Conservation (phyloP, 2,329 filamentous ascomycete species). For the Aspergillus sp. region DNA sequence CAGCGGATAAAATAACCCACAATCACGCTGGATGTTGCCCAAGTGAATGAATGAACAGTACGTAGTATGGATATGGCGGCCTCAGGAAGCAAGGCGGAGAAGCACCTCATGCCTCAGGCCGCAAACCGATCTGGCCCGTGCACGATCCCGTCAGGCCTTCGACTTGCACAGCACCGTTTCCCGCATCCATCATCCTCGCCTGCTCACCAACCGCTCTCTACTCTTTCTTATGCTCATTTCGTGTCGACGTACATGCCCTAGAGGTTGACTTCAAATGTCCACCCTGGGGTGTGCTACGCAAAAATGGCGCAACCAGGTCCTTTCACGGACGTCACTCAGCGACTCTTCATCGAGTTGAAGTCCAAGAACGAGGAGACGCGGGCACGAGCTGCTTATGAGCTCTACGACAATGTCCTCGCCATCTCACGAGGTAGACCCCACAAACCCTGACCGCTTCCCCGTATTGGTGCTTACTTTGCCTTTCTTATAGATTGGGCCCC, state of each 20-base stretch:
- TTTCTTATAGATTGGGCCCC: slow-evolving; percentile 66
- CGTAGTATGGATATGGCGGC: background rate
- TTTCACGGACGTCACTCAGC: slow-evolving; percentile 51
- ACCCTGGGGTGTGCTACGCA: slow-evolving; percentile 36
- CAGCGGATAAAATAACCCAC: no score
- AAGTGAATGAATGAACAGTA: no score
- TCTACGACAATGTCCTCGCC: slow-evolving; percentile 46
- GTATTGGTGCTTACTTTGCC: slow-evolving; percentile 12
- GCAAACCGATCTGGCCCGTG: slow-evolving; percentile 25
- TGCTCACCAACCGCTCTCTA: slow-evolving; percentile 18
- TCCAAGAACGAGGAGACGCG: slow-evolving; percentile 55
- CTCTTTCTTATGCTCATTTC: slow-evolving; percentile 19
- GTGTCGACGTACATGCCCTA: slow-evolving; percentile 26
- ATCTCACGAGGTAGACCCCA: slow-evolving; percentile 44
- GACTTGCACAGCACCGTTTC: slow-evolving; percentile 18
- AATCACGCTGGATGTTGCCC: no score
- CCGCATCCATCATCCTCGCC: slow-evolving; percentile 18
- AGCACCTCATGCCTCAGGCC: slow-evolving; percentile 10
- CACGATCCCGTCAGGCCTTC: slow-evolving; percentile 23
- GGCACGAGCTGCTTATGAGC: slow-evolving; percentile 50
- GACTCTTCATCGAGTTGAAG: slow-evolving; percentile 58
- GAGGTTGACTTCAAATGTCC: slow-evolving; percentile 41
- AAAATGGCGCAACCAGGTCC: slow-evolving; percentile 49
- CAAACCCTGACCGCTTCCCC: background rate
- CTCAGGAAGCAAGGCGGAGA: background rate